A percentile compares a stretch with the other conserved stretches of the same genome.
These are phyloP conservation scores for Schizosaccharomyces octosporus DNA, from an alignment of 805 yeast species.

Conservation along the genomic window DNA sequence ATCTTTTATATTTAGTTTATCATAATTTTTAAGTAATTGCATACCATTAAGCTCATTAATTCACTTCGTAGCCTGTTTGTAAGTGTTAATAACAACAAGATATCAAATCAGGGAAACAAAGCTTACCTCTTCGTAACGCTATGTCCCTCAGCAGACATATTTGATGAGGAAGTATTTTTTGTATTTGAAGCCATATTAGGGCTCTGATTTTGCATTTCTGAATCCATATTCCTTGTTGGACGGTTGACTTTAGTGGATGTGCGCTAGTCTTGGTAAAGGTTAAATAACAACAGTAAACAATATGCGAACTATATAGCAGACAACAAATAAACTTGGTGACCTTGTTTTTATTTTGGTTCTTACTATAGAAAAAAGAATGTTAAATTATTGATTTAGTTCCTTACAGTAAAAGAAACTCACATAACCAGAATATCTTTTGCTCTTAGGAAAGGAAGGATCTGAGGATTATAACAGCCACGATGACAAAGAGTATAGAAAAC, in stretches of 20 bases:
- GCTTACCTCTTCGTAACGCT: neutral
- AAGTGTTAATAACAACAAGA: no score
- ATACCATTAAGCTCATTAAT: neutral
- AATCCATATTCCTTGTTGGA: neutral
- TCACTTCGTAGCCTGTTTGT: neutral
- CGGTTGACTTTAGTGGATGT: neutral
- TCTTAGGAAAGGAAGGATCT: no score
- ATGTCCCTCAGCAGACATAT: neutral
- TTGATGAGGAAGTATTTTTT: neutral
- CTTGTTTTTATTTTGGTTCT: no score
- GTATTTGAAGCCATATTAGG: neutral
- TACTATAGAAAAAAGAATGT: no score
- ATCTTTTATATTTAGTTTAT: slow-evolving; percentile 11
- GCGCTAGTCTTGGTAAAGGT: no score
- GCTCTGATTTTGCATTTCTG: slow-evolving; percentile 1
- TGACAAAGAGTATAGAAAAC: neutral
- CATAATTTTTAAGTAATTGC: neutral
- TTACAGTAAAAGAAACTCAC: no score
- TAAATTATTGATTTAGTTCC: no score
- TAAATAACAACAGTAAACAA: no score
- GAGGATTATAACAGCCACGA: neutral
- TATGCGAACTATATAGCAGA: no score
- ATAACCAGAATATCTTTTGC: no score
- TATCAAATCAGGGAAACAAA: neutral
- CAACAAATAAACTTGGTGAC: no score